Evolutionary conservation across 805 yeast species (phyloP), one percentile per base, ranked within the genome.

Genomic region (Saturnispora ahearnii): DNA sequence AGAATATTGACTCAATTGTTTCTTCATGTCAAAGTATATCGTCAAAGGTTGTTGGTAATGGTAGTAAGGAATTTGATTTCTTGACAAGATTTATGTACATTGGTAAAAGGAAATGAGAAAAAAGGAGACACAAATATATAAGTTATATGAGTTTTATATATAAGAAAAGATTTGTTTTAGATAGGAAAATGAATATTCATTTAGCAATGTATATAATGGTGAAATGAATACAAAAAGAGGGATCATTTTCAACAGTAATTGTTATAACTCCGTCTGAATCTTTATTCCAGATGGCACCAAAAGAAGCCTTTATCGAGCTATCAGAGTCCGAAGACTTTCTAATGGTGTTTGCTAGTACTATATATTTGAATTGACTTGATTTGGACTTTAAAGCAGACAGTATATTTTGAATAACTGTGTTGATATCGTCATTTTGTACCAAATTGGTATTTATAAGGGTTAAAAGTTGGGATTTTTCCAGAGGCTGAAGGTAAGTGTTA

Each of bases 231-330:
- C 24, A 36, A 18, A 26, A 18, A 8, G 40, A 36, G 12, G 24
- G 21, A 55, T 12, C 71, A 50, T 45, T 64, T 65, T 21, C 74
- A 50, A 24, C 69, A 12, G 50, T 30, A 3, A 41, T 10, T 4
- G 44, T 69, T 11, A 73, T 63, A 32, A 70, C 64, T 2, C 86
- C 87, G 61, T 82, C 88, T 43, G 69, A 77, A 11, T 66, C 63
- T 8, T 67, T 59, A 53, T 80, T 80, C 85, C 86, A 81, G 4
- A 73, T 65, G 0, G 82, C 74, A 10, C 82, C 83, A 44, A 78
- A 66, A n/a, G 54, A 41, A 5, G 69, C 62, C 9, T 73, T 65
- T 3, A 63, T 55, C 18, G 73, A 55, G 24, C 59, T 59, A 4
- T 60, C 57, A 21, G 64, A 59, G 1, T 55, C 54, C 11, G 57